Base-by-base conservation (phyloP, 768 basidiomycete species). In the Psilocybe cubensis region DNA sequence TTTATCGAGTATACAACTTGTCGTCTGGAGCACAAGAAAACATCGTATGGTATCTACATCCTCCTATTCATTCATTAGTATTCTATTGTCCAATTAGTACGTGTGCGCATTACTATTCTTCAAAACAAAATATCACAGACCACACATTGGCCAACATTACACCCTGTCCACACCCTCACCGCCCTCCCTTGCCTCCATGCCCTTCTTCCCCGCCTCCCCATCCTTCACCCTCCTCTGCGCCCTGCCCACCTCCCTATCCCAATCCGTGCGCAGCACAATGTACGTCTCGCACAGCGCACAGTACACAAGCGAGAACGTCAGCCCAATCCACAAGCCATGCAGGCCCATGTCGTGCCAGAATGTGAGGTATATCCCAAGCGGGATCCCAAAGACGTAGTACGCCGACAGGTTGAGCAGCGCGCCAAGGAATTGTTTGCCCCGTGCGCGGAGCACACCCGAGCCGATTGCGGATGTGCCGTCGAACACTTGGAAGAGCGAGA, bases 401-500 rank as follows among this genome's bases (percentile, higher is more conserved):
- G 44, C 38, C 25, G 85, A 88, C 17, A 94, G 74, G 68, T 95
- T 95, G 54, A 94, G 77, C 10, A 95, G 49, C 0, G 94, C 93
- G 3, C 92, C 92, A 0, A 82, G 79, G 56, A 86, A 80, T 82
- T 92, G 91, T 70, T 88, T 91, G 20, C 95, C 95, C 35, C 85
- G 76, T 0, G 95, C 89, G 42, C 96, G 82, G 52, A 98, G 78
- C 58, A 97, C 84, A 2, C 95, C 95, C 6, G 80, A 82, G 0
- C 85, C 80, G 4, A 94, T 83, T 0, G 82, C 86, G 2, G 81
- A 69, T 10, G 85, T 77, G 0, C 88, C 92, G 64, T 99, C 96
- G 56, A 95, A 89, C 3, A 96, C 84, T 71, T 97, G 91, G 78
- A 88, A 91, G 24, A 91, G 75, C 7, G 88, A 85, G 4, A 96